Conservation (phyloP, 2,329 filamentous ascomycete species). For the Apiospora malaysiana region DNA sequence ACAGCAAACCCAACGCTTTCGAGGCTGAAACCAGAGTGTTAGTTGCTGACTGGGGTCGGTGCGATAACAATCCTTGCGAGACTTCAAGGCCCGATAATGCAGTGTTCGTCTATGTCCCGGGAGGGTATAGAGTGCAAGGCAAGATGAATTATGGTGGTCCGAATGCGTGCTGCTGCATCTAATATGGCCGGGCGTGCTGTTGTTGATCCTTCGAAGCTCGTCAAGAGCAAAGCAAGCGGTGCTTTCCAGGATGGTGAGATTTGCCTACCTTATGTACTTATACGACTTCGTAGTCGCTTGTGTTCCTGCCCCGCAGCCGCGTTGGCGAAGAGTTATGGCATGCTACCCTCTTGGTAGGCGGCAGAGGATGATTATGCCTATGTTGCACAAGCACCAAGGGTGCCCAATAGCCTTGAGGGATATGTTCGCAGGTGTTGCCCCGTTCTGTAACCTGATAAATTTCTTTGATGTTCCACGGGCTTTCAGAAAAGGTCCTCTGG, state of each 20-base stretch:
- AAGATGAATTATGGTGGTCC: not conserved
- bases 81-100: not conserved
- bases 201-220: not conserved
- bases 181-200: slow-evolving; percentile 1
- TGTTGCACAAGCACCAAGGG: slow-evolving; percentile 3
- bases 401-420: slow-evolving; percentile 18
- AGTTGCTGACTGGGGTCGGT: not conserved
- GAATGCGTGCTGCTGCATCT: slow-evolving; percentile 6
- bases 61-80: not conserved
- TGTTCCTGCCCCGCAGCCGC: slow-evolving; percentile 8
- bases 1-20: not conserved
- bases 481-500: not conserved
- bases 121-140: not conserved
- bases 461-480: slow-evolving; percentile 20
- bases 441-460: slow-evolving; percentile 11
- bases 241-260: not conserved
- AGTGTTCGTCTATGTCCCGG: not conserved
- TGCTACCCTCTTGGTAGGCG: not conserved
- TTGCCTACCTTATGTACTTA: slow-evolving; percentile 9
- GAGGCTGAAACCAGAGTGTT: not conserved
- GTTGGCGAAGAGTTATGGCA: slow-evolving; percentile 11
- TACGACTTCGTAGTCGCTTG: not conserved
- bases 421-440: slow-evolving; percentile 7
- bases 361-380: not conserved
- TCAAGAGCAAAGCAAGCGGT: not conserved